Base-by-base conservation (phyloP, 306 rosid genomes). In the Myrica gale region DNA sequence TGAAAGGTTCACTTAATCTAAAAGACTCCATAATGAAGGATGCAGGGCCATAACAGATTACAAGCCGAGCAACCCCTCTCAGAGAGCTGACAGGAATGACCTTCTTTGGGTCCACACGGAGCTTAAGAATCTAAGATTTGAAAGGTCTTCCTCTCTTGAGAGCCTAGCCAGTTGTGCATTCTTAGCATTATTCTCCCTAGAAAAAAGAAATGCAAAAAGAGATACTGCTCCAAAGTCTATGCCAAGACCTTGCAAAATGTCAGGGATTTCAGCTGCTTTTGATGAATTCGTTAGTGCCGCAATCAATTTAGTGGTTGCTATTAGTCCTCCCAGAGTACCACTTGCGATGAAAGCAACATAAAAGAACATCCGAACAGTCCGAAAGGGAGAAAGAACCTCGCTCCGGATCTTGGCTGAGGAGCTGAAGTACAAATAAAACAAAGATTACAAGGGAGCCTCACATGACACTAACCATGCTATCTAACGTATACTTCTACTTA, bases 1-100 rank as follows among this genome's bases (percentile, higher is more conserved):
- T 88, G 82, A 90, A 92, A 55, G 92, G 92, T 63, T 88, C 88
- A 21, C 99, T 95, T 8, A 78, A 85, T 69, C 84, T 79, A 74
- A 92, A 95, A 48, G 97, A 85, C 79, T 95, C 96, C 0, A 80
- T 79, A 76, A 95, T 9, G 66, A 79, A 87, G 0, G 93, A 89
- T 42, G 90, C 87, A 0, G 96, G 97, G 73, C 97, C 96, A n/a
- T 92, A 92, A 7, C 98, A 95, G 23, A 95, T 85, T 17, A 95
- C 98, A 72, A 95, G 92, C 54, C 97, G 85, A 69, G 93, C 97
- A 87, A 87, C 42, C 62, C 99, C 99, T 88, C 97, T 84, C 69
- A 95, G 65, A 12, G 93, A 79, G 82, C 79, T 86, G 48, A 92
- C 80, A 15, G 91, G 89, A 68, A 95, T 87, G 77, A 83, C 83